Evolutionary conservation across 331 rosid species (phyloP).

Genomic region (Rosa hybrid): DNA sequence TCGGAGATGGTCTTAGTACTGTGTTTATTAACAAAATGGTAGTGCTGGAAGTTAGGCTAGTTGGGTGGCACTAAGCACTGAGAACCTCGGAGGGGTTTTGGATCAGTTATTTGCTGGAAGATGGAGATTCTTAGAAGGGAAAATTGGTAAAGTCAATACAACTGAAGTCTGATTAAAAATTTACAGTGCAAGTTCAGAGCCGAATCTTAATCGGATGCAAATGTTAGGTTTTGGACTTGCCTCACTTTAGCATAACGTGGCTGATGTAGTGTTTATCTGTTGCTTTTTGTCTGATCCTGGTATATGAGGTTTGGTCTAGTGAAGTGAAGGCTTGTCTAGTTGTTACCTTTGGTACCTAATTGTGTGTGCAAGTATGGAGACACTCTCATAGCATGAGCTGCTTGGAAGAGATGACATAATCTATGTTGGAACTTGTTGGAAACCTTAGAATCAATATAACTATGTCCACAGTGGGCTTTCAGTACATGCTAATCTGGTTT

Average conservation of each 20-base stretch:
- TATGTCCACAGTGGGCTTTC: neutral
- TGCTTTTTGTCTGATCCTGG: neutral
- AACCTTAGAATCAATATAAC: neutral
- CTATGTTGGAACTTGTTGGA: neutral
- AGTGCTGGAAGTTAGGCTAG: neutral
- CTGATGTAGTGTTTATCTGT: neutral
- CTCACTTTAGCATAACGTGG: neutral
- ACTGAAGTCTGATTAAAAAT: neutral
- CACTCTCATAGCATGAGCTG: neutral
- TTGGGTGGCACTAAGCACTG: neutral
- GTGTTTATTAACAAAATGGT: neutral
- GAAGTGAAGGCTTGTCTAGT: neutral
- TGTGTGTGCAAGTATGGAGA: neutral
- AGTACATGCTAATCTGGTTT: slow-evolving; percentile 7
- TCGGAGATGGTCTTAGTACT: neutral
- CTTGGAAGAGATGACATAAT: neutral
- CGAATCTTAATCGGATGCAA: neutral
- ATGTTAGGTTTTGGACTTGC: neutral
- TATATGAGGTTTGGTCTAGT: neutral
- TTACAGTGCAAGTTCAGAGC: neutral
- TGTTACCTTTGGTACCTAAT: neutral
- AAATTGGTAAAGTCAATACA: neutral
- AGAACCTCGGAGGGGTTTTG: neutral
- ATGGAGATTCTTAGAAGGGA: neutral
- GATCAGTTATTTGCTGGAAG: neutral